Base-by-base conservation (phyloP, 1,284 basidiomycete genomes). In the Puccinia horiana region DNA sequence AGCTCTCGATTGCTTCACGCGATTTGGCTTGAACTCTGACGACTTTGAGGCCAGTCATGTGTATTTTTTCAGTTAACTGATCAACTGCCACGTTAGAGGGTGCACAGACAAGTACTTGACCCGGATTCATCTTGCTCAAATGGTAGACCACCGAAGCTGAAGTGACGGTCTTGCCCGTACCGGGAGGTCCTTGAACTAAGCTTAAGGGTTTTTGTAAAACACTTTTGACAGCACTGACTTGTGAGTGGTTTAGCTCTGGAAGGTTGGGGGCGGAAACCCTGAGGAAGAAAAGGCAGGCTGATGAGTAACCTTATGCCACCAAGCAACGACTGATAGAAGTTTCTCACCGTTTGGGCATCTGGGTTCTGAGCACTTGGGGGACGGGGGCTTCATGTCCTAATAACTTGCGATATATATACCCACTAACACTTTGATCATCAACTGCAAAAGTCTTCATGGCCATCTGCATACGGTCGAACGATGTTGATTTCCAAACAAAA, bases 381-480 rank as follows among this genome's bases (percentile, higher is more conserved):
- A 85, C 83, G 93, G 96, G 58, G 93, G 91, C 87, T 54, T 98
- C 96, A 86, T 98, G 97, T 1, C 97, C 96, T 73, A 99, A 92
- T 44, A 99, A 91, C 88, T 98, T 98, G 88, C 98, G 96, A 87
- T 99, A 99, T 83, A 99, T 98, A 86, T 98, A 98, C 5, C 95
- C 96, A 86, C 94, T 96, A 85, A 99, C 96, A 87, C 95, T 97
- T 90, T 98, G 97, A 88, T 99, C 96, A 85, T 99, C 96, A 35
- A 98, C 93, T 14, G 97, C 96, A 87, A 99, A 99, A 1, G 95
- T 98, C 90, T 97, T 98, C 95, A 99, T 98, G 0, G 97, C 97
- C 73, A 94, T 90, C 87, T 99, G 97, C 97, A 99, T 99, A 78
- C 97, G 91, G 87, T 98, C 96, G 85, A 99, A 99, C 86, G 95